Evolutionary conservation across 2,329 filamentous ascomycete genomes (phyloP), one percentile per base, ranked within the genome.

Genomic region (Xylariomycetidae sp.): DNA sequence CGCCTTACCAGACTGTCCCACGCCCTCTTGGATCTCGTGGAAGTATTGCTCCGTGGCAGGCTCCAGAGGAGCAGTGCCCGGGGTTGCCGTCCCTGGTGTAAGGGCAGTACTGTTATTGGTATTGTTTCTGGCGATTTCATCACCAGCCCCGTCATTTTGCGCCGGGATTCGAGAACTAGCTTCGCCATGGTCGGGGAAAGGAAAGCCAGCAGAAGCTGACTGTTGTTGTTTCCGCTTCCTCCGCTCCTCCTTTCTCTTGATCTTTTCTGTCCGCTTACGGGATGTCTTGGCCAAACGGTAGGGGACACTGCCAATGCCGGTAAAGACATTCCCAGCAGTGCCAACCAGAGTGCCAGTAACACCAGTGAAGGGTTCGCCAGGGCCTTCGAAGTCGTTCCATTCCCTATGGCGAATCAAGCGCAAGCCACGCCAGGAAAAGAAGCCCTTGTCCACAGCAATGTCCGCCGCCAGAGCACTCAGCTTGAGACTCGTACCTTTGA

Each of bases 321-420:
- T 64, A 17, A 79, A 73, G 1, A 79, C 65, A 22, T 74, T 70
- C 2, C 71, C 69, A 3, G 80, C 52, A 0, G 74, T 75, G 3
- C 68, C 67, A n/a, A 74, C 65, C 4, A 85, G 46, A 0, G 79
- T 79, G 9, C 75, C 74, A 20, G 75, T 74, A 4, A 74, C 61
- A 3, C 81, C 82, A 0, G 80, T 83, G 10, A 87, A 62, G 0
- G 82, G 82, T 50, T 86, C 82, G 0, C 82, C 82, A 0, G 82
- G 81, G 0, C 83, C 83, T 44, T 83, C 79, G 47, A 85, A 86
- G 47, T 86, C 82, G 44, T 85, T 84, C 79, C 82, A 87, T 46
- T 85, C 80, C 31, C 71, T 74, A 47, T 83, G 79, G 7, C 82
- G 67, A 7, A 84, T 49, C 1, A 86, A 64, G 10, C 74, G 69